Evolutionary conservation across 371 early-diverging fungal genomes (phyloP).

Genomic region (Neoconidiobolus thromboides): DNA sequence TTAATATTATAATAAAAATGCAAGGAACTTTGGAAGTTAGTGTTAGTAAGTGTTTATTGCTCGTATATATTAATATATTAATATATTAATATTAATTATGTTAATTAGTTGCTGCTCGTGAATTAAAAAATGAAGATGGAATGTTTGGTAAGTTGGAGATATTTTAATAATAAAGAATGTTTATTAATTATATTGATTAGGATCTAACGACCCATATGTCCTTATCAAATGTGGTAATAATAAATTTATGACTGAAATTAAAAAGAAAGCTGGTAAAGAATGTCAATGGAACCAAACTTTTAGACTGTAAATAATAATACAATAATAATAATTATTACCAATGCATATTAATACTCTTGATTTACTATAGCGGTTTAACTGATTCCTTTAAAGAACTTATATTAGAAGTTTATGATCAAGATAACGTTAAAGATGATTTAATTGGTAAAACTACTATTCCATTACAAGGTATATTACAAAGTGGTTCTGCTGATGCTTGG

Average conservation of each 20-base stretch:
- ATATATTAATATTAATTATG: neutral
- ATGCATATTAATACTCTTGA: neutral
- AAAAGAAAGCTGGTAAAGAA: conserved; percentile 5
- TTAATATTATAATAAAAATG: neutral
- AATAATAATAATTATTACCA: neutral
- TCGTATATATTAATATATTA: neutral
- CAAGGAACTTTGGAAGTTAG: conserved; percentile 4
- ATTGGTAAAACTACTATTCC: conserved; percentile 7
- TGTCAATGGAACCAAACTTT: conserved; percentile 7
- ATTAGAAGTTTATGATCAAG: conserved; percentile 3
- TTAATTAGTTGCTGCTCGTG: conserved; percentile 2
- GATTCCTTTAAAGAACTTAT: neutral
- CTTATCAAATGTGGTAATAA: neutral
- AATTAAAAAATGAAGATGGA: conserved; percentile 5
- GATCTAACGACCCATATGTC: conserved; percentile 3
- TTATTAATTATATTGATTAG: neutral
- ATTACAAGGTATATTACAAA: neutral
- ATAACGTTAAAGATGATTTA: neutral
- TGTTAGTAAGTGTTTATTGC: neutral
- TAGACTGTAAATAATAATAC: neutral
- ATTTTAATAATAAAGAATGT: neutral
- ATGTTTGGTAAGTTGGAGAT: neutral
- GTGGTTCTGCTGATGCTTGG: neutral
- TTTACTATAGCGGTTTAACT: conserved; percentile 1
- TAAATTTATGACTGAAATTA: conserved; percentile 6